Base-by-base conservation (phyloP, 148 eudicot genomes). In the Arctostaphylos glauca region DNA sequence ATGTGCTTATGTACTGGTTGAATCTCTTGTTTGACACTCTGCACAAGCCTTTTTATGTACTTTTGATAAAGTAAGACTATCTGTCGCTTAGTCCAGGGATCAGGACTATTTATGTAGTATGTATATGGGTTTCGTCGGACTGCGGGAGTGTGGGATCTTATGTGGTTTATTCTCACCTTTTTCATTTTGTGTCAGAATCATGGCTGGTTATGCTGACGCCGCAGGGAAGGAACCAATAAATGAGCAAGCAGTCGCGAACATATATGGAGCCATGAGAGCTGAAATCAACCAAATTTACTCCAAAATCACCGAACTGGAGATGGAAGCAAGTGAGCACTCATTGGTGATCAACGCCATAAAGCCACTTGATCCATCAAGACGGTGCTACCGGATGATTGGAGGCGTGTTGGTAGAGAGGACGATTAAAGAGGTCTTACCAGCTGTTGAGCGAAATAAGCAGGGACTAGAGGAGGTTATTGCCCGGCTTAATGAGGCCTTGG, bases 401-500 rank as follows among this genome's bases (percentile, higher is more conserved):
- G 98, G 98, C 16, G 98, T 95, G 18, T 90, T 95, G 16, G 98
- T 95, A 23, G 98, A 95, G 90, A 88, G 98, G 87, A 95, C 98
- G 21, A 89, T 95, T 47, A 92, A 89, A 73, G 98, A 95, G 85
- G 98, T 95, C 76, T 81, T 95, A 81, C 98, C 98, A 74, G 98
- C 98, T 72, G 98, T 94, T 74, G 91, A 91, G 81, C 83, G 93
- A 73, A 95, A 95, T 84, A 95, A 92, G 86, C 94, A 94, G 85
- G 98, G 98, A 19, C 84, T 95, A 13, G 95, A 94, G 86, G 98
- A 91, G 94, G 96, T 94, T 41, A 87, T 95, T 75, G 86, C 87
- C 74, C 86, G 98, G 84, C 95, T 95, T 56, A 88, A 91, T 6
- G 98, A 95, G 83, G 90, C 91, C 25, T 82, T 92, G 85, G 96